Percentiles rank a stretch among this genome's conserved stretches.
These are phyloP conservation scores for Leavenworthia alabamica DNA, from an alignment of 345 rosid species.

Conservation along the genomic window DNA sequence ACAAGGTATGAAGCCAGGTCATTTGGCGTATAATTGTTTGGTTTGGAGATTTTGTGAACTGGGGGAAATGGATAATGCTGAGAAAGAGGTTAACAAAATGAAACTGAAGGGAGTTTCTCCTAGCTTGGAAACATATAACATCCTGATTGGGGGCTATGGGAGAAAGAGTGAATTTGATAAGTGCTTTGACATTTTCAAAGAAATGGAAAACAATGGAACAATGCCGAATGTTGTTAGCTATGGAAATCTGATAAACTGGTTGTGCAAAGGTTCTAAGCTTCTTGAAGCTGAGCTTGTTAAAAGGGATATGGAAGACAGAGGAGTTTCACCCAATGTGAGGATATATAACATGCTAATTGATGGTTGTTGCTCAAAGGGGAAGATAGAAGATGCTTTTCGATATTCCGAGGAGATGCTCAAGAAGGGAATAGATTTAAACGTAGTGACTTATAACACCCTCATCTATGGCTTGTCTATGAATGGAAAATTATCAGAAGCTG, in stretches of 20 bases:
- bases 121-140: slow-evolving; percentile 53
- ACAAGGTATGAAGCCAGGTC: slow-evolving; percentile 47
- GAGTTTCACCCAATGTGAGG: slow-evolving; percentile 49
- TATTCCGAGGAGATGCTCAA: slow-evolving; percentile 58
- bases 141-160: slow-evolving; percentile 66
- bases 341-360: slow-evolving; percentile 71
- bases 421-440: slow-evolving; percentile 39
- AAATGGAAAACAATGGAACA: slow-evolving; percentile 55
- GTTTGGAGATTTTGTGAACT: slow-evolving; percentile 48
- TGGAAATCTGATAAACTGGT: slow-evolving; percentile 62
- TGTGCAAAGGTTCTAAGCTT: slow-evolving; percentile 63
- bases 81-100: slow-evolving; percentile 62
- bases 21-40: slow-evolving; percentile 56
- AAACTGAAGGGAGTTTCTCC: slow-evolving; percentile 50
- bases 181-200: slow-evolving; percentile 67
- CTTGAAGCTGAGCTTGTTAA: slow-evolving; percentile 70
- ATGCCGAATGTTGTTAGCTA: slow-evolving; percentile 68
- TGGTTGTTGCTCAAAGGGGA: slow-evolving; percentile 50
- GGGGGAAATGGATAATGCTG: slow-evolving; percentile 54
- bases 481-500: slow-evolving; percentile 54
- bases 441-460: slow-evolving; percentile 72
- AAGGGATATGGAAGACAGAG: slow-evolving; percentile 55
- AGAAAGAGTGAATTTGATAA: slow-evolving; percentile 43
- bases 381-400: slow-evolving; percentile 50
- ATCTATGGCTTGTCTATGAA: slow-evolving; percentile 60